phyloP scores from a whole-genome alignment of 345 rosid genomes.

The Anastatica hierochuntica region DNA sequence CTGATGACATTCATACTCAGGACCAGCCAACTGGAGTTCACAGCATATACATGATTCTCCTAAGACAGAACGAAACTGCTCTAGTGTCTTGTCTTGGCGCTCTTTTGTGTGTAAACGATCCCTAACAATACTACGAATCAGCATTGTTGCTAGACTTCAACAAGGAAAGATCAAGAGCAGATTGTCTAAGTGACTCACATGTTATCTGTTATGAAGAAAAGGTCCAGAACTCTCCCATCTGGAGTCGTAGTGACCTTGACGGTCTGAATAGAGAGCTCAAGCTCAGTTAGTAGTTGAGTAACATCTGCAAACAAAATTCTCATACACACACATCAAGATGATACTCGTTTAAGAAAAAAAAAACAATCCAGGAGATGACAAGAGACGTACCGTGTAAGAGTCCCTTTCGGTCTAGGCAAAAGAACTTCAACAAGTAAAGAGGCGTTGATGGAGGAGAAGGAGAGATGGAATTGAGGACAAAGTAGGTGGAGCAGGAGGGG shows the following conservation, averaged over 20 bases:
- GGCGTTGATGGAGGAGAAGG: slow-evolving; percentile 32
- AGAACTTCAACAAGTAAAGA: slow-evolving; percentile 64
- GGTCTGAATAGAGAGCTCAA: slow-evolving; percentile 69
- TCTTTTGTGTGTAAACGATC: slow-evolving; percentile 54
- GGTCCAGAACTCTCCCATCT: slow-evolving; percentile 70
- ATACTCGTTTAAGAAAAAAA: background rate
- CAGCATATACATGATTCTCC: slow-evolving; percentile 72
- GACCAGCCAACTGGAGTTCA: slow-evolving; percentile 62
- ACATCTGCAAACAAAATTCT: slow-evolving; percentile 42
- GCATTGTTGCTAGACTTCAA: background rate
- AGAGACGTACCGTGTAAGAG: slow-evolving; percentile 54
- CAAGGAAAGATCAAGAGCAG: background rate
- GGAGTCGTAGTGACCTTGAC: slow-evolving; percentile 87
- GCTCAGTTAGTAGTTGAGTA: slow-evolving; percentile 69
- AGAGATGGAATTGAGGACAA: slow-evolving; percentile 34
- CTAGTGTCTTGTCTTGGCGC: slow-evolving; percentile 46
- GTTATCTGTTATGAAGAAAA: slow-evolving; percentile 76
- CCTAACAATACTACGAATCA: slow-evolving; percentile 26
- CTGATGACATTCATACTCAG: slow-evolving; percentile 52
- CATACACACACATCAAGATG: slow-evolving; percentile 4
- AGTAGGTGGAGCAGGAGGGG: slow-evolving; percentile 42
- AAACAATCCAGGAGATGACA: background rate
- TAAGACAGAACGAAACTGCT: slow-evolving; percentile 54
- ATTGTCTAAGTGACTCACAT: slow-evolving; percentile 32
- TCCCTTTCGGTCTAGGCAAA: slow-evolving; percentile 51